Evolutionary conservation across 352 stramenopile species (phyloP).

Genomic region (Globisporangium orthogonon): DNA sequence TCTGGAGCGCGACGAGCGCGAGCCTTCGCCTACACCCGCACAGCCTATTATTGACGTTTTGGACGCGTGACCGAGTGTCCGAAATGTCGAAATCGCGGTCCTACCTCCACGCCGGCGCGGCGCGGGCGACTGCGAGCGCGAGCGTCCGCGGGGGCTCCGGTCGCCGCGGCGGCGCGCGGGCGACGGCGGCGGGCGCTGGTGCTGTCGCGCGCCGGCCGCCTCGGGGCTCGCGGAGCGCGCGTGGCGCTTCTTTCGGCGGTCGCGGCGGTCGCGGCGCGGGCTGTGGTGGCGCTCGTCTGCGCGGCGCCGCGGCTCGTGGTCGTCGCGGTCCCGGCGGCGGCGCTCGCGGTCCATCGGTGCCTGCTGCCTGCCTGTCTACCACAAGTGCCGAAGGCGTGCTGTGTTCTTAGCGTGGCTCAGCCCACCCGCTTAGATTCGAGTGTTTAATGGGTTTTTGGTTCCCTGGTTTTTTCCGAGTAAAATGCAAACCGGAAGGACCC

Average conservation of each 20-base stretch:
- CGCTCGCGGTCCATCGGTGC: conserved; percentile 9
- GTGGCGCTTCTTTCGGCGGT: conserved; percentile 20
- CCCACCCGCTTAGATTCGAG: too few relatives aligned
- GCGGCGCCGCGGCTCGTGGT: conserved; percentile 11
- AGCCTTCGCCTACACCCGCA: not conserved
- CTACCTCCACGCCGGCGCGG: conserved; percentile 8
- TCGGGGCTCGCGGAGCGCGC: conserved; percentile 19
- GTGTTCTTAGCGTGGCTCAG: too few relatives aligned
- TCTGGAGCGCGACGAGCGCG: conserved; percentile 15
- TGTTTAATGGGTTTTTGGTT: too few relatives aligned
- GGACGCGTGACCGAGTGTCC: too few relatives aligned
- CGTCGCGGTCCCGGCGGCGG: conserved; percentile 10
- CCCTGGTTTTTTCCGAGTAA: too few relatives aligned
- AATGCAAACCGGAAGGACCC: too few relatives aligned
- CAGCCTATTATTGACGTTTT: not conserved
- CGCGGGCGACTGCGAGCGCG: conserved; percentile 8
- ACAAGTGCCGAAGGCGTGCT: too few relatives aligned
- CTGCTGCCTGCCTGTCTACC: not conserved
- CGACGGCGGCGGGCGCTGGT: conserved; percentile 3
- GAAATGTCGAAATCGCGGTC: not conserved
- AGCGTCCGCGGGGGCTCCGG: conserved; percentile 1
- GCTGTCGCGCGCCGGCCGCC: conserved; percentile 1
- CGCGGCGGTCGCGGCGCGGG: conserved; percentile 12
- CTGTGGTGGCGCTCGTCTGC: conserved; percentile 8
- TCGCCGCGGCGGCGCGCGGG: conserved; percentile 10